Evolutionary conservation across 2,329 filamentous ascomycete species (phyloP).

Genomic region (Aureobasidium subglaciale): DNA sequence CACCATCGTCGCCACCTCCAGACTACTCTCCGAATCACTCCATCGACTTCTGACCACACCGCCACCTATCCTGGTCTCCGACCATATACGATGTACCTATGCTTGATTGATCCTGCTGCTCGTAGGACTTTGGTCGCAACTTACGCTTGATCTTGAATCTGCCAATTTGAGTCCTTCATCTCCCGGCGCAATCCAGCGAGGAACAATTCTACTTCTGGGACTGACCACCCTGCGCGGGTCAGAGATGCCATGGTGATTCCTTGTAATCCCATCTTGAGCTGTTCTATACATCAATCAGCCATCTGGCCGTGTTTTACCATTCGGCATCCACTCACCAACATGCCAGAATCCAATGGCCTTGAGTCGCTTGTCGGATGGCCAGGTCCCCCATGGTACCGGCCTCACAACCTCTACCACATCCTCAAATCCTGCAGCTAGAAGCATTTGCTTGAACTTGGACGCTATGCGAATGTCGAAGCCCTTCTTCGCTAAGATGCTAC

Average conservation of each 20-base stretch:
- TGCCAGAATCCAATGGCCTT: conserved; percentile 15
- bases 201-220: conserved; percentile 11
- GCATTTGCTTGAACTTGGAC: conserved; percentile 3
- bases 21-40: neutral
- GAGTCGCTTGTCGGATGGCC: conserved; percentile 9
- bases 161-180: conserved; percentile 6
- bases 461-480: conserved; percentile 14
- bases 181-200: conserved; percentile 8
- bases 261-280: conserved; percentile 14
- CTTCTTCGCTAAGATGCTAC: neutral
- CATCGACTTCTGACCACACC: neutral
- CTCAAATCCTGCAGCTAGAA: conserved; percentile 14
- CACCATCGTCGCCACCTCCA: neutral
- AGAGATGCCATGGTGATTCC: conserved; percentile 14
- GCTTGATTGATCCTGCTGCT: neutral
- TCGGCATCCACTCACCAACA: conserved; percentile 6
- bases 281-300: conserved; percentile 8
- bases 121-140: too few relatives aligned
- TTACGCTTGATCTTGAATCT: conserved; percentile 14
- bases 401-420: conserved; percentile 9
- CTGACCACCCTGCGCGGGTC: conserved; percentile 11
- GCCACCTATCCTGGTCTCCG: neutral
- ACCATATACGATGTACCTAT: conserved; percentile 11
- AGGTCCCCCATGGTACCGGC: conserved; percentile 15
- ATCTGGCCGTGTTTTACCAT: neutral